These are phyloP conservation scores for Phytophthora lateralis DNA, from an alignment of 352 stramenopile genomes.

Conservation along the genomic window DNA sequence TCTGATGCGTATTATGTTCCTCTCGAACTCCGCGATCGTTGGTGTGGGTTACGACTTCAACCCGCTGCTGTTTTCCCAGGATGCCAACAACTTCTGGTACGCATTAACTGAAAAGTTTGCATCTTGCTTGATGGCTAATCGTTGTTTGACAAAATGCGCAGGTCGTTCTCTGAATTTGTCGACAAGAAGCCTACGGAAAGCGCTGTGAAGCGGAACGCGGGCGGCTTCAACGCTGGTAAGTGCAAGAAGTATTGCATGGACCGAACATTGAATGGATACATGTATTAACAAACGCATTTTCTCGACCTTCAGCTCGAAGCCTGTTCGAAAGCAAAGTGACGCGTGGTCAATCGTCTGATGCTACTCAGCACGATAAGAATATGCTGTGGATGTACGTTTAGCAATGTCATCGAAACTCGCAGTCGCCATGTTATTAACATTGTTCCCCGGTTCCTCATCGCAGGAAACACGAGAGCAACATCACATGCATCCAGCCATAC, in stretches of 20 bases:
- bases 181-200: slow-evolving; percentile 77
- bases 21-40: slow-evolving; percentile 88
- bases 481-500: slow-evolving; percentile 85
- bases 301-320: slow-evolving; percentile 49
- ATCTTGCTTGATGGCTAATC: slow-evolving; percentile 4
- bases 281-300: neutral
- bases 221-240: slow-evolving; percentile 73
- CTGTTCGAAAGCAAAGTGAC: slow-evolving; percentile 89
- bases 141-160: slow-evolving; percentile 13
- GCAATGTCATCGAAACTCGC: neutral
- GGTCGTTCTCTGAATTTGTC: slow-evolving; percentile 75
- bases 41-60: slow-evolving; percentile 94
- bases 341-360: slow-evolving; percentile 82
- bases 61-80: slow-evolving; percentile 86
- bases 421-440: neutral
- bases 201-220: slow-evolving; percentile 60
- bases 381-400: slow-evolving; percentile 79
- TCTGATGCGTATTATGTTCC: slow-evolving; percentile 86
- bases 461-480: slow-evolving; percentile 87
- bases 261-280: neutral
- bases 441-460: neutral
- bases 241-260: neutral
- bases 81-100: slow-evolving; percentile 80
- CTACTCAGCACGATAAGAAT: slow-evolving; percentile 81
- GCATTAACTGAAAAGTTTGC: slow-evolving; percentile 9